Evolutionary conservation across 2,329 filamentous ascomycete genomes (phyloP).

Genomic region (Aspergillus alliaceus): DNA sequence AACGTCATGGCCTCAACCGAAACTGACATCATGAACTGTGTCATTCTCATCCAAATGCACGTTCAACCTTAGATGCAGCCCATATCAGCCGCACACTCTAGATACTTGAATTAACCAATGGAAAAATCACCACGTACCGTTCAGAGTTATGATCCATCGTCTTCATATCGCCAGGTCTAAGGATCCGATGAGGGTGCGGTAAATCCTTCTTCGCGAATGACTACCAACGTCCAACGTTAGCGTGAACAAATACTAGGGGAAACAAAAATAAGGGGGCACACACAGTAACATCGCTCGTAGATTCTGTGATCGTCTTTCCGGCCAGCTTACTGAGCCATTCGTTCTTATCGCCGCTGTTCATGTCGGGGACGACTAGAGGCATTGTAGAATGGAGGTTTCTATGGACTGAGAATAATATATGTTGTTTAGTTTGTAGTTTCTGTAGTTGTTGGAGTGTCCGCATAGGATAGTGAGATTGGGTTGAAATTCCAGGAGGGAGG

Average conservation of each 20-base stretch:
- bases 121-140: conserved; percentile 31
- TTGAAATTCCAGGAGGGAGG: background rate
- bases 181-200: conserved; percentile 44
- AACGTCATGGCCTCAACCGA: conserved; percentile 27
- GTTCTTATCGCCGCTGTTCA: conserved; percentile 38
- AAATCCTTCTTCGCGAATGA: conserved; percentile 49
- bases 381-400: conserved; percentile 27
- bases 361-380: conserved; percentile 49
- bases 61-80: conserved; percentile 37
- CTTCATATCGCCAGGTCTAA: conserved; percentile 39
- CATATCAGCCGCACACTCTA: background rate
- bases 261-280: conserved; percentile 4
- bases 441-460: background rate
- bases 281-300: conserved; percentile 35
- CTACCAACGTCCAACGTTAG: conserved; percentile 21
- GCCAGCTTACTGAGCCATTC: conserved; percentile 48
- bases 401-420: background rate
- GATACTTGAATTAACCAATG: background rate
- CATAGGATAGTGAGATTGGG: background rate
- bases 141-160: conserved; percentile 46
- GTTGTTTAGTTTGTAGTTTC: background rate
- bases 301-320: conserved; percentile 47
- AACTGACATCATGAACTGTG: conserved; percentile 45
- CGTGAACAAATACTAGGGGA: too few species aligned
- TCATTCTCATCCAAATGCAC: conserved; percentile 46